Conservation (phyloP, 2,329 filamentous ascomycete species). For the Colletotrichum viniferum region DNA sequence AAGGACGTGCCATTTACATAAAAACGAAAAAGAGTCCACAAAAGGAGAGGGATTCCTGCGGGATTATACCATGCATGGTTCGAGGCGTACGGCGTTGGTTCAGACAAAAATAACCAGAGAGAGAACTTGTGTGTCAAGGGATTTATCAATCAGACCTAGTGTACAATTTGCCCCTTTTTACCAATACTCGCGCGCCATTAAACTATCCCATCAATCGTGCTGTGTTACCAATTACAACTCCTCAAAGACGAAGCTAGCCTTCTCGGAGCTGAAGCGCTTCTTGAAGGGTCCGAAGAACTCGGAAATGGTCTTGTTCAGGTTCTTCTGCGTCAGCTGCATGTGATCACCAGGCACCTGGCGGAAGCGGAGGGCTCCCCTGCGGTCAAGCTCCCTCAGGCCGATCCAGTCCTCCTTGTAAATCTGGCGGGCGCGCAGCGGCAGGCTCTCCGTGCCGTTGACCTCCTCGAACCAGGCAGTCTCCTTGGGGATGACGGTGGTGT, state of each 20-base stretch:
- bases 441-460: constrained; percentile 73
- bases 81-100: constrained; percentile 24
- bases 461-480: constrained; percentile 92
- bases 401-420: constrained; percentile 95
- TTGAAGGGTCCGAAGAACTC: constrained; percentile 67
- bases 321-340: constrained; percentile 76
- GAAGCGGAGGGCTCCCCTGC: constrained; percentile 80
- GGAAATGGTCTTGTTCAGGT: constrained; percentile 68
- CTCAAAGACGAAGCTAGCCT: constrained; percentile 27
- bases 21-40: not conserved
- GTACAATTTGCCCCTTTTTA: constrained; percentile 13
- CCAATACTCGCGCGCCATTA: not conserved
- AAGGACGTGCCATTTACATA: constrained; percentile 18
- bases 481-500: constrained; percentile 86
- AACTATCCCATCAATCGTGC: not conserved
- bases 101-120: constrained; percentile 14
- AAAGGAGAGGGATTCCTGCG: constrained; percentile 6
- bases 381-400: constrained; percentile 78
- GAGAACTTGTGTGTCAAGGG: not conserved
- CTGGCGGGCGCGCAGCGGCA: constrained; percentile 67
- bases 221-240: constrained; percentile 38
- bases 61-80: constrained; percentile 24
- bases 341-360: constrained; percentile 75
- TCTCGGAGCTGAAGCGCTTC: constrained; percentile 36
- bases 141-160: constrained; percentile 13